phyloP scores from a whole-genome alignment of 179 eudicot species.

The Spinacia oleracea region DNA sequence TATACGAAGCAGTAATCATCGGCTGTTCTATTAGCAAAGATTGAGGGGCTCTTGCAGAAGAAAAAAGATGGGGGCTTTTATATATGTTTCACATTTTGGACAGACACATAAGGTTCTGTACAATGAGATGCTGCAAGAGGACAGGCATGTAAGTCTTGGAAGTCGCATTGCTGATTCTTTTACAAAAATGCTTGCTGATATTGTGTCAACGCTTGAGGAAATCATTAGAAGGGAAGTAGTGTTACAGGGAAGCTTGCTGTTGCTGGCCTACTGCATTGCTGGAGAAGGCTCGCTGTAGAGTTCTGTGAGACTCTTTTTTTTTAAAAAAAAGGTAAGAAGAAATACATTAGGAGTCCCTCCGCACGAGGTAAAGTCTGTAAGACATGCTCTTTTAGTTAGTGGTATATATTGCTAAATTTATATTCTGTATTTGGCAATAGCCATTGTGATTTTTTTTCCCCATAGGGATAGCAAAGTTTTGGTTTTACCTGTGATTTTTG shows the following conservation, averaged over 20 bases:
- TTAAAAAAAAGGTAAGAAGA: too few relatives aligned
- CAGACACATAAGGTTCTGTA: not conserved
- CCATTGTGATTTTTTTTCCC: too few relatives aligned
- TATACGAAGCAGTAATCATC: not conserved
- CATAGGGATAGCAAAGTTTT: too few relatives aligned
- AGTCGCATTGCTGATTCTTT: not conserved
- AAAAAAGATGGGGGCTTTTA: not conserved
- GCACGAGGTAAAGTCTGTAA: too few relatives aligned
- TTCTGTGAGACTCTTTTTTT: too few relatives aligned
- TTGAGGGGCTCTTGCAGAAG: constrained; percentile 58
- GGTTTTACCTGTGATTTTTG: too few relatives aligned
- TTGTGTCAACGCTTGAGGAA: constrained; percentile 48
- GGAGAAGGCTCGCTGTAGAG: constrained; percentile 51
- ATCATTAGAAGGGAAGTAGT: constrained; percentile 58
- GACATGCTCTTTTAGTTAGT: not conserved
- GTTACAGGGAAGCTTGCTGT: constrained; percentile 62
- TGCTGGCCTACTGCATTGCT: constrained; percentile 71
- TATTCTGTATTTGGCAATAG: too few relatives aligned
- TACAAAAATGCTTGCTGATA: not conserved
- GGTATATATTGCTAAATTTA: too few relatives aligned
- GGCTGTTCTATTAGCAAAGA: constrained; percentile 34
- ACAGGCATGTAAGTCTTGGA: not conserved
- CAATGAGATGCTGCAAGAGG: not conserved
- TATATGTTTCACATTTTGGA: not conserved
- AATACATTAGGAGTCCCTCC: too few relatives aligned